Conservation (phyloP, 208 protist species). For the Trypanosoma conorhini region DNA sequence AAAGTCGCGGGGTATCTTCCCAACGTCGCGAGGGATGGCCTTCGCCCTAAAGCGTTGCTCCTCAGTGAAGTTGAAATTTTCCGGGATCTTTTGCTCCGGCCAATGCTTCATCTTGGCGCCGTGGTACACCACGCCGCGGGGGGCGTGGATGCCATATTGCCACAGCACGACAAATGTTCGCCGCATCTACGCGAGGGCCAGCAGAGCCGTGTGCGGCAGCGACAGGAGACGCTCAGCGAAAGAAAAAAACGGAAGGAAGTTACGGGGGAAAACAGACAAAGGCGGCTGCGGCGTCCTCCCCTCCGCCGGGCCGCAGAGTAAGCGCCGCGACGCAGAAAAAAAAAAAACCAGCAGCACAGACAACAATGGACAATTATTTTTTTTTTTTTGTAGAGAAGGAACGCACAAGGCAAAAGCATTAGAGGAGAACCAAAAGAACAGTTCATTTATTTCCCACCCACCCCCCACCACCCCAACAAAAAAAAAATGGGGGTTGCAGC, state of each 20-base stretch:
- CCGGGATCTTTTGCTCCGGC: slow-evolving; percentile 69
- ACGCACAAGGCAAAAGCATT: too few relatives aligned
- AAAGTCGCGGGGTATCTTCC: slow-evolving; percentile 86
- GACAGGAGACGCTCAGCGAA: background rate
- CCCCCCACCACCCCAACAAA: too few relatives aligned
- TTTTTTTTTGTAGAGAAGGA: too few relatives aligned
- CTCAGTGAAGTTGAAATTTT: slow-evolving; percentile 78
- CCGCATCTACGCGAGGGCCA: slow-evolving; percentile 39
- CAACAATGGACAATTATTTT: slow-evolving; percentile 25
- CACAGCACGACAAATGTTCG: slow-evolving; percentile 37
- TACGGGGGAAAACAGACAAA: slow-evolving; percentile 6
- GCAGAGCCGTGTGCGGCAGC: too few relatives aligned
- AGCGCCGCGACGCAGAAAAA: too few relatives aligned
- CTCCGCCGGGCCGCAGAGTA: too few relatives aligned
- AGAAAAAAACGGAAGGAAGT: background rate
- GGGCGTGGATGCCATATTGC: slow-evolving; percentile 75
- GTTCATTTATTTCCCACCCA: too few relatives aligned
- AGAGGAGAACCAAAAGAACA: too few relatives aligned
- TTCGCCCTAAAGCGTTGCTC: slow-evolving; percentile 79
- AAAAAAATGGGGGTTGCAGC: background rate
- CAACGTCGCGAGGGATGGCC: slow-evolving; percentile 81
- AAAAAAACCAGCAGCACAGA: too few relatives aligned
- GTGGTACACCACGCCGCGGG: slow-evolving; percentile 61
- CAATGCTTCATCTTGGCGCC: slow-evolving; percentile 79
- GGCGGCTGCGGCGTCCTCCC: too few relatives aligned